Evolutionary conservation across 2,329 filamentous ascomycete species (phyloP), one percentile per base, ranked within the genome.

Genomic region (Trichoderma hamatum): DNA sequence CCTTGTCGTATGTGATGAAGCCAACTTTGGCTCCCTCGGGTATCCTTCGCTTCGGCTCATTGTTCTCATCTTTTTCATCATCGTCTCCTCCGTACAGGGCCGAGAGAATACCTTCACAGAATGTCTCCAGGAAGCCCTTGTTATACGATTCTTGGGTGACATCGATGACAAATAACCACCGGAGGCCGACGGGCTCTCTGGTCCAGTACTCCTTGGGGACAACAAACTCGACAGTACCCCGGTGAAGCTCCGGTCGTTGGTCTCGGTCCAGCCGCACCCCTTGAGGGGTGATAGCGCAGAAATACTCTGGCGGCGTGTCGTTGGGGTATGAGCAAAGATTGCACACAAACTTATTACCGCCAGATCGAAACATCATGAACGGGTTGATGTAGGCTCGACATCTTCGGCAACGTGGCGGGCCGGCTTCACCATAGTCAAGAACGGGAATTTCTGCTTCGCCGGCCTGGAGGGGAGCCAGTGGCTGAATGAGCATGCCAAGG

Each of bases 171-270:
- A 99, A 99, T 13, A 99, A 83, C 88, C 91, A 97, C 70, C 91
- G 89, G 74, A 98, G 79, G 28, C 93, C 94, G 16, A 96, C 92
- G 0, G 96, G 96, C 78, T 96, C 91, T 79, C 95, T 96, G 28
- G 93, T 95, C 93, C 94, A 99, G 82, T 99, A 99, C 81, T 99
- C 96, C 82, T 97, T 98, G 19, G 96, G 96, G 16, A 99, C 96
- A 70, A 96, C 85, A 77, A 97, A 99, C 78, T 99, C 96, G 56
- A 98, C 95, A 0, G 96, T 98, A 46, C 96, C 96, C 68, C 93
- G 88, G 75, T 90, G 92, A 75, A 99, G 84, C 81, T 99, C 96
- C 0, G 95, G 94, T 64, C 96, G 87, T 77, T 96, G 92, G 76
- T 94, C 88, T 60, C 96, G 89, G 80, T 99, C 96, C 61, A 97